Evolutionary conservation across 2,329 filamentous ascomycete species (phyloP).

Genomic region (Talaromyces sp.): DNA sequence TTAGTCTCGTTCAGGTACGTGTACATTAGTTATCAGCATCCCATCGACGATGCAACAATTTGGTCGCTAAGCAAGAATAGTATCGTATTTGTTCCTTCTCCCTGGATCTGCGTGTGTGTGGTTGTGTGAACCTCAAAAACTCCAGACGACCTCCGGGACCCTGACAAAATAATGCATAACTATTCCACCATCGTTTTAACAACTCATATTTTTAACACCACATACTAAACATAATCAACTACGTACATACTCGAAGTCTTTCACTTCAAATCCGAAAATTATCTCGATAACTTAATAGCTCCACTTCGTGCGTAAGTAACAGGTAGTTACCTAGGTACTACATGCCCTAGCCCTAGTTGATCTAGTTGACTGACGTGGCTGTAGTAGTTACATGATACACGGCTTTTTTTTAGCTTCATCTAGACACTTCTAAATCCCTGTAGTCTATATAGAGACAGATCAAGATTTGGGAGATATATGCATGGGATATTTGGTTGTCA

Average conservation of each 20-base stretch:
- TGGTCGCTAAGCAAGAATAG: background rate
- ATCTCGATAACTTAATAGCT: background rate
- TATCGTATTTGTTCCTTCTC: background rate
- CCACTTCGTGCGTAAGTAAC: background rate
- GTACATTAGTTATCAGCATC: background rate
- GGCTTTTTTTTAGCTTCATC: too few relatives aligned
- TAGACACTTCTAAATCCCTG: too few relatives aligned
- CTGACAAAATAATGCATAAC: background rate
- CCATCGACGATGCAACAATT: background rate
- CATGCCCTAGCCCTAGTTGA: background rate
- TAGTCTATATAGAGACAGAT: too few relatives aligned
- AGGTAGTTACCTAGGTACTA: background rate
- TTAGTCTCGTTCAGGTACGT: background rate
- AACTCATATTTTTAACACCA: background rate
- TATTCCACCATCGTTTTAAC: background rate
- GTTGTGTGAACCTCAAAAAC: background rate
- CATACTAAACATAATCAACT: too few relatives aligned
- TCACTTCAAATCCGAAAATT: background rate
- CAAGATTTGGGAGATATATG: background rate
- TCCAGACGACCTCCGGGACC: background rate
- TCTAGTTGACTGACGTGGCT: slow-evolving; percentile 2
- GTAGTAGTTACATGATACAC: background rate
- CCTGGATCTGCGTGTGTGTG: background rate
- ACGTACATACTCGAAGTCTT: too few relatives aligned
- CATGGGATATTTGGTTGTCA: background rate